These are phyloP conservation scores for Gloeopeniophorella convolvens DNA, from an alignment of 768 basidiomycete genomes.

Conservation along the genomic window DNA sequence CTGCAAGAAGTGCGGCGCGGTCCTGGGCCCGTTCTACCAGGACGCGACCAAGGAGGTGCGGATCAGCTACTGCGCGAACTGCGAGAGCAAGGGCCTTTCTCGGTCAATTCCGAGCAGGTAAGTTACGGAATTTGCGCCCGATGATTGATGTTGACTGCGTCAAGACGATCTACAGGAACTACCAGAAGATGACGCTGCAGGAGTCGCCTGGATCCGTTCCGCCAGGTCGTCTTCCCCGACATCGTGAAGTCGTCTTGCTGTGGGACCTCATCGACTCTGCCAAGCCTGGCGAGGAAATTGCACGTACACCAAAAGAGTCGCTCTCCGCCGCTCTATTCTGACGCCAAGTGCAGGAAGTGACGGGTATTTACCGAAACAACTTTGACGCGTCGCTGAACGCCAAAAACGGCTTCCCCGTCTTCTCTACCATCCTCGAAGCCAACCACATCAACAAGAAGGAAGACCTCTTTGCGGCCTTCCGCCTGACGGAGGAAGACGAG, in stretches of 20 bases:
- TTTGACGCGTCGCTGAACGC: conserved; percentile 97
- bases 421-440: conserved; percentile 96
- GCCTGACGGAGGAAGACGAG: conserved; percentile 95
- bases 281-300: conserved; percentile 98
- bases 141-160: background rate
- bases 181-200: conserved; percentile 97
- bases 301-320: conserved; percentile 32
- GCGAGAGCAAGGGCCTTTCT: conserved; percentile 91
- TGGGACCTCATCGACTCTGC: conserved; percentile 99
- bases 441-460: conserved; percentile 99
- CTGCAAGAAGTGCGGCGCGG: conserved; percentile 90
- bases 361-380: conserved; percentile 97
- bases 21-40: conserved; percentile 96
- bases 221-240: conserved; percentile 92
- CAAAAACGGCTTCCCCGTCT: conserved; percentile 99
- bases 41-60: conserved; percentile 91
- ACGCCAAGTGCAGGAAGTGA: conserved; percentile 67
- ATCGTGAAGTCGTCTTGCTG: conserved; percentile 91
- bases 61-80: conserved; percentile 91
- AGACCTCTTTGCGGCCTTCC: conserved; percentile 97
- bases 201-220: conserved; percentile 98
- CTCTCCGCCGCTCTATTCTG: conserved; percentile 5
- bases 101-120: conserved; percentile 94
- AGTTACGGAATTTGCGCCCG: background rate
- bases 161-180: conserved; percentile 96